Percentiles rank a stretch among this genome's conserved stretches.
Conservation (phyloP, 2,329 filamentous ascomycete genomes). For the Verticillium tricorpus region DNA sequence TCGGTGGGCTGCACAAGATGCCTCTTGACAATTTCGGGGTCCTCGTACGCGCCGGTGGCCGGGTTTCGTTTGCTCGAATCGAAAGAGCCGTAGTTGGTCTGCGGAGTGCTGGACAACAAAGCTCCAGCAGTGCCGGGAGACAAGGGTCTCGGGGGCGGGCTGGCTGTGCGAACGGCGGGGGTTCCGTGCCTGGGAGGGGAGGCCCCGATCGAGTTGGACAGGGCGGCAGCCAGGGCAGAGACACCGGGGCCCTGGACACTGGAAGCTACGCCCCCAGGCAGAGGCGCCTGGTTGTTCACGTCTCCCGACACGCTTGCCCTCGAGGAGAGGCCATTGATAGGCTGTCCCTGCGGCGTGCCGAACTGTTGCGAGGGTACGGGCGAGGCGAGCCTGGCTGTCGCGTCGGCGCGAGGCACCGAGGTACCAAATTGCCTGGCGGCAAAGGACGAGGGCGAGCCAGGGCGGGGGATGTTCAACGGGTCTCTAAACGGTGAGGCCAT, state of each 20-base stretch:
- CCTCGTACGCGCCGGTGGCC: slow-evolving; percentile 63
- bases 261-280: slow-evolving; percentile 57
- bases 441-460: slow-evolving; percentile 36
- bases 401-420: slow-evolving; percentile 53
- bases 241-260: slow-evolving; percentile 72
- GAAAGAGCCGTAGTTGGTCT: slow-evolving; percentile 79
- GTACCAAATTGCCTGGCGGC: slow-evolving; percentile 40
- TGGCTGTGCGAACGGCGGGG: slow-evolving; percentile 53
- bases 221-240: slow-evolving; percentile 83
- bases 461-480: slow-evolving; percentile 26
- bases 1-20: slow-evolving; percentile 74
- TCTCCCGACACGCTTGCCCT: slow-evolving; percentile 31
- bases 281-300: slow-evolving; percentile 51
- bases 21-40: slow-evolving; percentile 84
- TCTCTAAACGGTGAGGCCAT: slow-evolving; percentile 36
- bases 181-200: slow-evolving; percentile 68
- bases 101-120: slow-evolving; percentile 43
- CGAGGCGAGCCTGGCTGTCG: slow-evolving; percentile 57
- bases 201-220: slow-evolving; percentile 68
- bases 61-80: slow-evolving; percentile 58
- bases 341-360: slow-evolving; percentile 34
- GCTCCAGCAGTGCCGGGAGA: slow-evolving; percentile 38
- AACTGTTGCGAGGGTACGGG: slow-evolving; percentile 41
- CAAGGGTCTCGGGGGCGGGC: slow-evolving; percentile 42
- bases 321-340: slow-evolving; percentile 28